Evolutionary conservation across 768 basidiomycete species (phyloP), one percentile per base, ranked within the genome.

Genomic region (Podaxis rugospora): DNA sequence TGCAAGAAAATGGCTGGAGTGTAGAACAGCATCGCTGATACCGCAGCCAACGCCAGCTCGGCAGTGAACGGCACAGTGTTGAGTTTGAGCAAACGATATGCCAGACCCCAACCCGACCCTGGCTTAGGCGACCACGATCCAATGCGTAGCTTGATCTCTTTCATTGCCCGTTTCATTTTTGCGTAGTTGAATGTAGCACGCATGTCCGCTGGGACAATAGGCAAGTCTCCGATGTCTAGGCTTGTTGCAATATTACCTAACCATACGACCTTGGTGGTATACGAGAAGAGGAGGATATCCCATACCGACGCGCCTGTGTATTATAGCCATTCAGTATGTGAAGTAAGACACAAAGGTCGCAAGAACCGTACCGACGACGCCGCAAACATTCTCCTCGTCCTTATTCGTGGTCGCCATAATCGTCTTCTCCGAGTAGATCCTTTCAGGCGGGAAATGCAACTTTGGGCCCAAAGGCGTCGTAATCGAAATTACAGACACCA

Each of bases 201-300:
- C 84, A 93, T 87, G 66, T 82, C 71, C 0, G 79, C 83, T 0
- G 90, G 84, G 7, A 95, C 82, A 57, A 95, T 86, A 4, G 94
- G 95, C 32, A 97, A 76, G 69, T 97, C 93, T 62, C 87, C 92
- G 21, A 93, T 92, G 65, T 96, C 91, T 50, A 96, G 81, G 61
- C 83, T 88, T 59, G 83, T 80, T 1, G 88, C 79, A 1, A 78
- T 79, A 72, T 92, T 85, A 2, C 93, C 94, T 44, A 94, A 85
- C 83, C 87, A 86, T 58, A 95, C 85, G 13, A 97, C 91, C 62
- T 89, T 87, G 0, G 93, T 95, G 39, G 90, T 92, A 70, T 93
- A 95, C 14, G 86, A 86, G 72, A 97, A 97, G n/a, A 94, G 73
- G 4, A 97, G 72, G 54, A 77, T 74, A 59, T 82, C 83, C 78